These are phyloP conservation scores for Torulaspora quercuum DNA, from an alignment of 805 yeast genomes.

Conservation along the genomic window DNA sequence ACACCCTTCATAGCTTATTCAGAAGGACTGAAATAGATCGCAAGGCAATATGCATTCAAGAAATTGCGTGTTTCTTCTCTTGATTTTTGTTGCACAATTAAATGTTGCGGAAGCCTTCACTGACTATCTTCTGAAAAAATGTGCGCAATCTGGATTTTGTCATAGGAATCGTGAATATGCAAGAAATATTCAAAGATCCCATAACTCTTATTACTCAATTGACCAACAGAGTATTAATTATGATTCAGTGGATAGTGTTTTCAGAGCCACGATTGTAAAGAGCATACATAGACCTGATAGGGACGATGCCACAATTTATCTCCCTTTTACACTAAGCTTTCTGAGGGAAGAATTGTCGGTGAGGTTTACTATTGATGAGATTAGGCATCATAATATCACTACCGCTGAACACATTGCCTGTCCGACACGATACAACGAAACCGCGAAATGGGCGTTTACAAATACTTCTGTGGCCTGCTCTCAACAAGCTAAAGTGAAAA, in stretches of 20 bases:
- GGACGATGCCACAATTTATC: constrained; percentile 37
- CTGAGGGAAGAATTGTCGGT: constrained; percentile 50
- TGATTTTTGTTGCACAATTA: constrained; percentile 6
- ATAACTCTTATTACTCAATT: constrained; percentile 42
- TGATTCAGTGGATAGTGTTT: constrained; percentile 30
- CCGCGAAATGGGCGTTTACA: constrained; percentile 56
- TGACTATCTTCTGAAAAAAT: constrained; percentile 67
- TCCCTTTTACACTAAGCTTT: constrained; percentile 60
- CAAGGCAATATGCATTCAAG: constrained; percentile 3
- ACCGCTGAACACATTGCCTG: constrained; percentile 34
- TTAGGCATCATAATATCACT: constrained; percentile 37
- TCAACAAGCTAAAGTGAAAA: constrained; percentile 4
- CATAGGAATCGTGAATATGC: constrained; percentile 72
- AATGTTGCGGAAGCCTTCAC: constrained; percentile 44
- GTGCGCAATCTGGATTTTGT: constrained; percentile 83
- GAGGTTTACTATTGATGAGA: constrained; percentile 67
- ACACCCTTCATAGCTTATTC: no score
- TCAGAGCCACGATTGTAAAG: constrained; percentile 50
- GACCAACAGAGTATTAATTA: constrained; percentile 38
- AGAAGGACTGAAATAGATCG: neutral
- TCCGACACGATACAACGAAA: constrained; percentile 56
- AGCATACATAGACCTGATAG: constrained; percentile 31
- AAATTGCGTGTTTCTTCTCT: neutral
- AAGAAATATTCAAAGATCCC: constrained; percentile 34
- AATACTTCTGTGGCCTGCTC: constrained; percentile 17